These are phyloP conservation scores for Lodderomyces orthopsilosis DNA, from an alignment of 1,139 yeast species.

Conservation along the genomic window DNA sequence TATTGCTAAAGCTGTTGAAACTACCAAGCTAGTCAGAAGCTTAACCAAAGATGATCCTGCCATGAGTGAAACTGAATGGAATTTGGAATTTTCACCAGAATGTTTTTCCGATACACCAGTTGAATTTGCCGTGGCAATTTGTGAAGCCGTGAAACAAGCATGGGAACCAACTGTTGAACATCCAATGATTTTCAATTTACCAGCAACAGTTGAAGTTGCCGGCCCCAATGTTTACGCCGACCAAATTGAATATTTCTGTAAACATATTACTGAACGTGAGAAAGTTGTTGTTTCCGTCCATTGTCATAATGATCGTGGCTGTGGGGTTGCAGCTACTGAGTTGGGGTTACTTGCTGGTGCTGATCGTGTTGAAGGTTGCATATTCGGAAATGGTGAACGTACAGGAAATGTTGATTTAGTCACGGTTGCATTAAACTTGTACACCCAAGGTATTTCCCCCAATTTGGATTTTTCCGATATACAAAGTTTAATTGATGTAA, in stretches of 20 bases:
- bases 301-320: conserved; percentile 50
- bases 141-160: conserved; percentile 46
- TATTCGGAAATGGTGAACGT: conserved; percentile 50
- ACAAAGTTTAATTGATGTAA: conserved; percentile 38
- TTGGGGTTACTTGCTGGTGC: conserved; percentile 50
- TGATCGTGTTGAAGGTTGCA: conserved; percentile 50
- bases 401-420: conserved; percentile 51
- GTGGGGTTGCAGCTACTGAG: conserved; percentile 52
- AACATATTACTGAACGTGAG: conserved; percentile 41
- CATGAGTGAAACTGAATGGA: conserved; percentile 43
- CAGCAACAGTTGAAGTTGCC: conserved; percentile 51
- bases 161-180: conserved; percentile 44
- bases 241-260: conserved; percentile 48
- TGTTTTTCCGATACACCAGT: conserved; percentile 45
- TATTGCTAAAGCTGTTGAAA: conserved; percentile 39
- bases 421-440: conserved; percentile 47
- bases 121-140: conserved; percentile 43
- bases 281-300: conserved; percentile 46
- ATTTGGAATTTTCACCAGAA: conserved; percentile 47
- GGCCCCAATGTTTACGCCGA: conserved; percentile 51
- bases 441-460: conserved; percentile 47
- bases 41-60: conserved; percentile 42
- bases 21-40: conserved; percentile 38
- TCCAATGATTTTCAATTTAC: conserved; percentile 48
- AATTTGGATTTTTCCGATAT: conserved; percentile 45